Conservation (phyloP, 1,139 yeast species). For the Pichia sp. region DNA sequence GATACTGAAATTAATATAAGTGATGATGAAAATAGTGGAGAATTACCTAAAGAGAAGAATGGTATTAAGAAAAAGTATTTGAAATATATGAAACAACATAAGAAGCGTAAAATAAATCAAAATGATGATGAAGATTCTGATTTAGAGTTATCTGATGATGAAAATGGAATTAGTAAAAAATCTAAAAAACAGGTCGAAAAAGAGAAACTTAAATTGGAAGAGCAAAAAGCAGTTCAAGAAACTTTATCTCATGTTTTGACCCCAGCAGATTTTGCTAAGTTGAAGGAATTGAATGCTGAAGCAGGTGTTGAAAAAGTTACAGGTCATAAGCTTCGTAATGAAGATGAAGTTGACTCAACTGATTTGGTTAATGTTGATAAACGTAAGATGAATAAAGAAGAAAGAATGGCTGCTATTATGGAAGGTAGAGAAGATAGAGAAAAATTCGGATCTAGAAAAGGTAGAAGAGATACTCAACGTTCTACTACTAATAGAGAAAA, state of each 20-base stretch:
- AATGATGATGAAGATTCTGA: slow-evolving; percentile 38
- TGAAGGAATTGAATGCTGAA: slow-evolving; percentile 75
- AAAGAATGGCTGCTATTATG: slow-evolving; percentile 74
- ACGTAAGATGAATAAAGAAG: slow-evolving; percentile 83
- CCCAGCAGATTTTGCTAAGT: slow-evolving; percentile 95
- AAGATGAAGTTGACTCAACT: slow-evolving; percentile 78
- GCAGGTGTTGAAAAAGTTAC: slow-evolving; percentile 77
- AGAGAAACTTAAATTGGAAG: slow-evolving; percentile 25
- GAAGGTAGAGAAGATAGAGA: slow-evolving; percentile 95
- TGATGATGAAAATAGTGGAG: slow-evolving; percentile 36
- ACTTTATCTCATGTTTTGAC: slow-evolving; percentile 76
- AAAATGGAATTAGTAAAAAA: slow-evolving; percentile 28
- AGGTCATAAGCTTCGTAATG: slow-evolving; percentile 47
- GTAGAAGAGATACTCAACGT: slow-evolving; percentile 67
- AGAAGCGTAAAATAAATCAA: slow-evolving; percentile 22
- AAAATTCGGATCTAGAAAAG: slow-evolving; percentile 80
- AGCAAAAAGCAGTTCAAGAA: slow-evolving; percentile 49
- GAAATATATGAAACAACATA: slow-evolving; percentile 30
- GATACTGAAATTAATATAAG: slow-evolving; percentile 54
- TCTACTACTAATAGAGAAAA: slow-evolving; percentile 94
- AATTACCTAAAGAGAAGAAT: slow-evolving; percentile 39
- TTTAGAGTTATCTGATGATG: slow-evolving; percentile 37
- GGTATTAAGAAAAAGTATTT: slow-evolving; percentile 30
- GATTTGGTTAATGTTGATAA: slow-evolving; percentile 76
- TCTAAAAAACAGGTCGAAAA: slow-evolving; percentile 29